Conservation (phyloP, 306 rosid genomes). For the Lablab purpureus region DNA sequence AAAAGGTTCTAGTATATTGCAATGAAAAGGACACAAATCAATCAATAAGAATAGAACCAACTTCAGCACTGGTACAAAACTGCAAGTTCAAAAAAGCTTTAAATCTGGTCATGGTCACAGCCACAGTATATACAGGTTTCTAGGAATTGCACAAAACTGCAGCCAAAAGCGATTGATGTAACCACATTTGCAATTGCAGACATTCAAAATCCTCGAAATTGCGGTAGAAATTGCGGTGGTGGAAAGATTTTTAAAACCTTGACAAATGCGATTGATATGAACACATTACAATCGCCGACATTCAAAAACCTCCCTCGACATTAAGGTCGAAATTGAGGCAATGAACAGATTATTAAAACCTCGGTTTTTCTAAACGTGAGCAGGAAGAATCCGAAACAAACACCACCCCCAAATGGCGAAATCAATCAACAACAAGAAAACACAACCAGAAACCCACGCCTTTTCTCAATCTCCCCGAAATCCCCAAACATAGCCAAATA, state of each 20-base stretch:
- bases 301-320: background rate
- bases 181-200: background rate
- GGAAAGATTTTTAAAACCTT: too few species aligned
- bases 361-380: background rate
- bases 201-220: background rate
- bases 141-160: background rate
- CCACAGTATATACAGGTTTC: too few species aligned
- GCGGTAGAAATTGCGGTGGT: too few species aligned
- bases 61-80: background rate
- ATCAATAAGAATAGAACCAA: background rate
- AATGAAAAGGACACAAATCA: background rate
- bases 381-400: background rate
- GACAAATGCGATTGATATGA: too few species aligned
- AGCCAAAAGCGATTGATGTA: background rate
- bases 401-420: background rate
- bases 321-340: too few species aligned
- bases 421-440: background rate
- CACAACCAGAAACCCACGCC: background rate
- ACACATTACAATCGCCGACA: too few species aligned
- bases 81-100: background rate
- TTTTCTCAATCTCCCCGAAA: background rate
- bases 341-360: background rate
- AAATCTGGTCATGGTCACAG: too few species aligned
- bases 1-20: background rate
- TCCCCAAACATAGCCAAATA: background rate